These are phyloP conservation scores for Phytophthora pistaciae DNA, from an alignment of 352 stramenopile genomes.

Conservation along the genomic window DNA sequence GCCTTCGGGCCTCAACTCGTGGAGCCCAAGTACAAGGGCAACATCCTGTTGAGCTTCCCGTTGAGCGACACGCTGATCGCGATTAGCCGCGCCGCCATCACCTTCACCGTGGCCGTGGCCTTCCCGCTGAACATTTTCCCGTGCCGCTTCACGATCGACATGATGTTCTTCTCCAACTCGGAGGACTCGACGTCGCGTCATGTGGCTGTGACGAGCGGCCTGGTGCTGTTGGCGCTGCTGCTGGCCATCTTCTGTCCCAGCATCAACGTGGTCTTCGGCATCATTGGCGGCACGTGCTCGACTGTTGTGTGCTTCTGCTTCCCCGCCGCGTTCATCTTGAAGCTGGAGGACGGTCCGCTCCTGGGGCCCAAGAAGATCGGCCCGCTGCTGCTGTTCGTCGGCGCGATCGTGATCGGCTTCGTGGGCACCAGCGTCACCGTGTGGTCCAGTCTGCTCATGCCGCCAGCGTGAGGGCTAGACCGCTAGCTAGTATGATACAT, in stretches of 20 bases:
- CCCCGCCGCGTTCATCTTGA: conserved; percentile 86
- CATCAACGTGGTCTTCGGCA: conserved; percentile 89
- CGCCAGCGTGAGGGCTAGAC: conserved; percentile 9
- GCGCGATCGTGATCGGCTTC: conserved; percentile 74
- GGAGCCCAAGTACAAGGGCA: conserved; percentile 81
- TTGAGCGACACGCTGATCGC: conserved; percentile 82
- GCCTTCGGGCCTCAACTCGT: conserved; percentile 74
- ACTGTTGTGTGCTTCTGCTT: conserved; percentile 88
- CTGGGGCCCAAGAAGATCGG: conserved; percentile 80
- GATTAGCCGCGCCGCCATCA: conserved; percentile 83
- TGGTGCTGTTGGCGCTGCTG: conserved; percentile 76
- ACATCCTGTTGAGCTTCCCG: conserved; percentile 85
- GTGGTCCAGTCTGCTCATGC: conserved; percentile 67
- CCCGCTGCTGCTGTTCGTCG: conserved; percentile 73
- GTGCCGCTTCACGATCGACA: conserved; percentile 88
- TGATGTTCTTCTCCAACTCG: conserved; percentile 89
- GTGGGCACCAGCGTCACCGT: conserved; percentile 79
- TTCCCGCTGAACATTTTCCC: conserved; percentile 91
- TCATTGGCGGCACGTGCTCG: conserved; percentile 88
- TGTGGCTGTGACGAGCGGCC: conserved; percentile 63
- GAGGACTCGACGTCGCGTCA: conserved; percentile 76
- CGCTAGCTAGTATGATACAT: not conserved
- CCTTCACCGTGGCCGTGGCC: conserved; percentile 86
- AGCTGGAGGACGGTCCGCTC: conserved; percentile 80
- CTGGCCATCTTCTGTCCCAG: conserved; percentile 87